Conservation (phyloP, 1,139 yeast genomes). For the Sugiyamaella japonica region DNA sequence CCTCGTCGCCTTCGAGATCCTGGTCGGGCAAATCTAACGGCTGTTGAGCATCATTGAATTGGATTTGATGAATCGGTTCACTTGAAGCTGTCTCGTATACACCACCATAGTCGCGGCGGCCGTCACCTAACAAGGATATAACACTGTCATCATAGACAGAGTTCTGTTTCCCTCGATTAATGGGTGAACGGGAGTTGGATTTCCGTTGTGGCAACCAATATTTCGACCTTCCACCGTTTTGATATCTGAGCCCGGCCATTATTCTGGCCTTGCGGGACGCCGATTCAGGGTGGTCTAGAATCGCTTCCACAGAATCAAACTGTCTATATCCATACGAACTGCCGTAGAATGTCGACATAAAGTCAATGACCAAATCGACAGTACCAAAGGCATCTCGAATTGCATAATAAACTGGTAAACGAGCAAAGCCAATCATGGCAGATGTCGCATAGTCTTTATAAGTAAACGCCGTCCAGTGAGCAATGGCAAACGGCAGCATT, state of each 20-base stretch:
- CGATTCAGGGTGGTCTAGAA: constrained; percentile 67
- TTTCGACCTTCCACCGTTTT: constrained; percentile 72
- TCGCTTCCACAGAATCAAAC: constrained; percentile 77
- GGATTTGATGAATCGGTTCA: background rate
- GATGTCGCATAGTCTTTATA: constrained; percentile 67
- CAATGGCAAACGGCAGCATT: constrained; percentile 78
- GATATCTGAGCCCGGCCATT: constrained; percentile 80
- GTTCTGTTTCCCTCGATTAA: background rate
- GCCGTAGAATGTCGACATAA: constrained; percentile 72
- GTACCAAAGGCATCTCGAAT: constrained; percentile 74
- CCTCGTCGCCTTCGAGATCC: constrained; percentile 40
- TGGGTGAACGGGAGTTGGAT: background rate
- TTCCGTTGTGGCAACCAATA: constrained; percentile 68
- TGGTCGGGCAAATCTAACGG: constrained; percentile 10
- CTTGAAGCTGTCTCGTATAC: background rate
- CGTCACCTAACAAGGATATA: background rate
- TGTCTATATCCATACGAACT: constrained; percentile 75
- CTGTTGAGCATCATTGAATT: constrained; percentile 6
- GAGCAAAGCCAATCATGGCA: constrained; percentile 63
- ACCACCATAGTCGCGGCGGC: constrained; percentile 4
- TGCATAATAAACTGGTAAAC: constrained; percentile 62
- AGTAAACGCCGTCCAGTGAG: constrained; percentile 86
- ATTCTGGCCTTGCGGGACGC: constrained; percentile 69
- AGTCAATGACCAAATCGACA: constrained; percentile 75
- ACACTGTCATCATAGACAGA: background rate